Evolutionary conservation across 1,139 yeast species (phyloP), one percentile per base, ranked within the genome.

Genomic region (Geotrichum phurueaensis): DNA sequence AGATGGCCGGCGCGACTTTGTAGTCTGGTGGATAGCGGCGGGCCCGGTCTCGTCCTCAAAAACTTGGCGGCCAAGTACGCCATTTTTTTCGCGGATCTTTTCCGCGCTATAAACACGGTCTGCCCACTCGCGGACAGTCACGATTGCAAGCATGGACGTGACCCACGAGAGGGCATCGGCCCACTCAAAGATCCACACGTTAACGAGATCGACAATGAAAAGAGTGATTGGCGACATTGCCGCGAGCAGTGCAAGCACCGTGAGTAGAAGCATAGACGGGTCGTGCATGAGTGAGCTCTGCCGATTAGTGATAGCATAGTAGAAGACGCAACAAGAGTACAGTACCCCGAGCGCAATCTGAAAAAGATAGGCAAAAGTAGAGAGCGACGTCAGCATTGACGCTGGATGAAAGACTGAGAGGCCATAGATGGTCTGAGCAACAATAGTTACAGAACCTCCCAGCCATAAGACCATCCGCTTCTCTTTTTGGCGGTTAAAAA

Each of bases 41-140:
- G 47, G 47, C 22, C 47, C 47, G 10, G 47, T 39, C 63, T 84
- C 88, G 63, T 86, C 92, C 64, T 87, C 95, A 69, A 83, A 87
- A 54, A 87, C 82, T 47, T 86, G 83, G 64, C 95, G 76, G 0
- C 96, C 96, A 47, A 89, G 72, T 2, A 88, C 82, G 2, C 95
- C 89, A 62, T 84, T 86, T 53, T 84, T 83, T 67, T 88, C 94
- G 61, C 80, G 80, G 15, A 77, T 77, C 64, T 82, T 81, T 75
- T 84, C 84, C 39, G 85, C 74, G 13, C 80, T 74, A 60, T 81
- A 81, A 60, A 85, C 79, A 63, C 87, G 79, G 68, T 87, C 87
- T 62, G 87, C 81, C 95, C 96, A 89, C 73, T 87, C 96, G 94
- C 95, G 87, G 0, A 89, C 89, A 12, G 86, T 79, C 7, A 87